Base-by-base conservation (phyloP, 257 asterid genomes). In the Ballota nigra region DNA sequence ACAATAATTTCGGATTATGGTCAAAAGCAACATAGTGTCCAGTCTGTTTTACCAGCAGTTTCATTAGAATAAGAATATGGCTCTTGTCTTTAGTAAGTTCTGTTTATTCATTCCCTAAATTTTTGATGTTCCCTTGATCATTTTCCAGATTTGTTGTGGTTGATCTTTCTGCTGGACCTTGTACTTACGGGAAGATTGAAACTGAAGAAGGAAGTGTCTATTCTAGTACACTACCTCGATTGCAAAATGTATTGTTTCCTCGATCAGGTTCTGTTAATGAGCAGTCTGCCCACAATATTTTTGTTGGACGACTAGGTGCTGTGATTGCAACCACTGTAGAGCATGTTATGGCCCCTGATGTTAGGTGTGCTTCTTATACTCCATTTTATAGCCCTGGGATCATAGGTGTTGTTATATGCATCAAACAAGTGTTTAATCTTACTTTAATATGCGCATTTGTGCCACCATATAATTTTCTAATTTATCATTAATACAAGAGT, bases 151-250 rank as follows among this genome's bases (percentile, higher is more conserved):
- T 89, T 83, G 97, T 89, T 76, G 99, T 95, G 81, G 74, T 89
- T 79, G 99, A 95, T 77, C 93, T 95, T 76, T 89, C 99, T 58
- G 98, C 99, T 76, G 99, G 99, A 40, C 99, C 99, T 71, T 95
- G 99, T 78, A 95, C 99, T 4, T 95, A 88, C 75, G 99, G 99
- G 76, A 95, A 92, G 86, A 95, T 95, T 79, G 99, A 95, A 85
- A 95, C 99, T 66, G 99, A 95, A 86, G 99, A 95, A 83, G 99
- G 99, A 81, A 95, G 96, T 81, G 88, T 92, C 45, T 85, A 82
- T 81, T 81, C 97, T 57, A 91, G 76, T 69, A 87, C 97, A 74
- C 77, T 93, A 22, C 98, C 98, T 66, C 92, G 98, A 23, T 57
- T 93, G 80, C 92, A 87, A 73, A 85, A 79, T 78, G 78, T 88